Evolutionary conservation across 148 eudicot species (phyloP), one percentile per base, ranked within the genome.

Genomic region (Rhododendron simsii): DNA sequence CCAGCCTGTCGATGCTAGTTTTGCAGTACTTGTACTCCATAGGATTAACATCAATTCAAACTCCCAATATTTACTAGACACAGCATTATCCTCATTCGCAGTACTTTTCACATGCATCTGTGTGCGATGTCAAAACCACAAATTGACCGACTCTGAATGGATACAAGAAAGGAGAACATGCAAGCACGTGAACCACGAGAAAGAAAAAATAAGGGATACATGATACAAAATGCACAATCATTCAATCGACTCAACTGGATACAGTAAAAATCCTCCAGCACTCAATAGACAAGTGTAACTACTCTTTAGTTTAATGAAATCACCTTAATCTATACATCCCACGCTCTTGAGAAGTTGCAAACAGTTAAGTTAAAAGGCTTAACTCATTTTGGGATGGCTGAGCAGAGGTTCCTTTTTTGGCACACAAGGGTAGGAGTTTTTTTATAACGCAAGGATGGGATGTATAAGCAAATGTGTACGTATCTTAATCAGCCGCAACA

Each of bases 401-500:
- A 71, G 76, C 18, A 30, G 41, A 71, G 76, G 0, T 30, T 71
- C 33, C 13, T 71, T 65, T 9, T 30, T 71, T 26, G 74, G 15
- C 51, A 48, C 45, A 57, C 87, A 81, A 45, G 44, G 80, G 20
- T 65, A 79, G 2, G 63, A 57, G 21, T 63, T 26, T 65, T 65
- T 26, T 65, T 65, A 3, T 9, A 65, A 30, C 18, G 4, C 57
- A 3, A 78, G 57, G 35, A 26, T 10, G 26, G 23, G 8, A 37
- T 55, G 26, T 10, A 44, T 57, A 21, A 77, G 59, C 50, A 69
- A 37, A 50, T 18, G 53, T 30, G 69, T 28, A 75, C 57, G 39
- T 41, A 53, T 37, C 12, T 76, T 63, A n/a, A 83, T 94, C 86
- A 95, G 87, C 91, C 83, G 53, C 98, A 93, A 87, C 98, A 95